phyloP scores from a whole-genome alignment of 1,284 basidiomycete genomes.

The Malassezia sp. region DNA sequence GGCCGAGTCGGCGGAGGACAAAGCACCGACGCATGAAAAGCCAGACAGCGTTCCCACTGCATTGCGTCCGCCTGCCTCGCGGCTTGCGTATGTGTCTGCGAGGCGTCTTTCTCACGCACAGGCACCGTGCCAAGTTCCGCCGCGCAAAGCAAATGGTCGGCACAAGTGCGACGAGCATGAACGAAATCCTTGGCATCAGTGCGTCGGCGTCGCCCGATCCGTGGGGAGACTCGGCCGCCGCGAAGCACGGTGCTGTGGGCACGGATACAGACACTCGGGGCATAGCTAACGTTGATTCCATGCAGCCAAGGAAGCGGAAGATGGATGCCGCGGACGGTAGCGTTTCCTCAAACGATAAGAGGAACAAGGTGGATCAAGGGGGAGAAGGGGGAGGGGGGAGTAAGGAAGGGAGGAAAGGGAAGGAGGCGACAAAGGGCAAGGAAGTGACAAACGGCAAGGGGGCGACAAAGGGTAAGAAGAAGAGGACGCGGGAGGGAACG shows the following conservation, averaged over 20 bases:
- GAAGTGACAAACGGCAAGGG: slow-evolving; percentile 1
- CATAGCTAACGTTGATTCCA: too few species aligned
- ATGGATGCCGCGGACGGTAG: too few species aligned
- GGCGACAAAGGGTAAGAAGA: slow-evolving; percentile 3
- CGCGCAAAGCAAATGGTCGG: slow-evolving; percentile 39
- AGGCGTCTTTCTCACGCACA: neutral
- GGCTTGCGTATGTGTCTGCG: slow-evolving; percentile 14
- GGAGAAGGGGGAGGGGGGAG: too few species aligned
- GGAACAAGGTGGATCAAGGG: neutral
- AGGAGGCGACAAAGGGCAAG: slow-evolving; percentile 1
- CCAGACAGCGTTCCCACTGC: neutral
- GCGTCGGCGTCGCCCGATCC: too few species aligned
- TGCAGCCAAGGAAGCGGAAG: too few species aligned
- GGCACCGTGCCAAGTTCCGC: slow-evolving; percentile 40
- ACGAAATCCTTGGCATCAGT: slow-evolving; percentile 41
- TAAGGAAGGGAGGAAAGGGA: neutral
- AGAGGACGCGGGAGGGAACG: slow-evolving; percentile 1
- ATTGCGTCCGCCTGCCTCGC: slow-evolving; percentile 3
- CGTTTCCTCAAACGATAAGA: too few species aligned
- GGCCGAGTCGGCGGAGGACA: slow-evolving; percentile 6
- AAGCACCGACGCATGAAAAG: too few species aligned
- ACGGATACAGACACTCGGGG: too few species aligned
- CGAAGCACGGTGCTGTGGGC: too few species aligned
- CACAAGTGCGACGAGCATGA: slow-evolving; percentile 28
- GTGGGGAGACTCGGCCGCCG: too few species aligned